Percentiles rank a stretch among this genome's conserved stretches.
phyloP scores from a whole-genome alignment of 805 yeast species.

The Metschnikowia reukaufii region DNA sequence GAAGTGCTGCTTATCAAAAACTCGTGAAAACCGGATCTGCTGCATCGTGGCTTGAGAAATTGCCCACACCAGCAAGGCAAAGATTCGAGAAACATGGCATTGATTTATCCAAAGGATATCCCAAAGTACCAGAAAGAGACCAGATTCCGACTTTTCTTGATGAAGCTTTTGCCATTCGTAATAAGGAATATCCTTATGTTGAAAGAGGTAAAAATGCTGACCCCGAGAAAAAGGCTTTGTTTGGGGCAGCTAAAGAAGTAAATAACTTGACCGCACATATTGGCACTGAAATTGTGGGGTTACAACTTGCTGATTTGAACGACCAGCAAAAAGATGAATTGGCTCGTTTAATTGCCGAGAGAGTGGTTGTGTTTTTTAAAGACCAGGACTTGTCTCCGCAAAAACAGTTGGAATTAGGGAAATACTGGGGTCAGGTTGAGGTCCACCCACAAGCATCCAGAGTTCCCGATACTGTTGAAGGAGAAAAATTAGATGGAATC shows the following conservation, averaged over 20 bases:
- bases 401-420: slow-evolving; percentile 31
- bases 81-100: slow-evolving; percentile 27
- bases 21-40: slow-evolving; percentile 14
- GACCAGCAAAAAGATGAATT: slow-evolving; percentile 32
- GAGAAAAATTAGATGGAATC: slow-evolving; percentile 24
- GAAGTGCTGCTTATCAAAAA: slow-evolving; percentile 12
- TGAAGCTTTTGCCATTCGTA: slow-evolving; percentile 26
- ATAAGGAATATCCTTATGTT: slow-evolving; percentile 25
- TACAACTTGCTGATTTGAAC: slow-evolving; percentile 29
- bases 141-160: slow-evolving; percentile 29
- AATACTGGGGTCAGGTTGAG: slow-evolving; percentile 33
- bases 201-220: slow-evolving; percentile 31
- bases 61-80: slow-evolving; percentile 26
- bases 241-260: slow-evolving; percentile 33
- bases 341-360: slow-evolving; percentile 32
- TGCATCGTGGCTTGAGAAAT: slow-evolving; percentile 19
- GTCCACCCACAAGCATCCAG: slow-evolving; percentile 22
- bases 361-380: slow-evolving; percentile 32
- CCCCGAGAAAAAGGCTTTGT: slow-evolving; percentile 32
- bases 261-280: slow-evolving; percentile 30
- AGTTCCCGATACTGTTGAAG: slow-evolving; percentile 19
- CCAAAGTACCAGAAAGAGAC: slow-evolving; percentile 24
- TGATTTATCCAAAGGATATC: slow-evolving; percentile 30
- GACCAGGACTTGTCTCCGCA: slow-evolving; percentile 33
- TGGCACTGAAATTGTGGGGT: slow-evolving; percentile 33